A percentile compares a stretch with the other conserved stretches of the same genome.
Evolutionary conservation across 176 grass and related monocot species (phyloP).

Genomic region (Lolium perenne): DNA sequence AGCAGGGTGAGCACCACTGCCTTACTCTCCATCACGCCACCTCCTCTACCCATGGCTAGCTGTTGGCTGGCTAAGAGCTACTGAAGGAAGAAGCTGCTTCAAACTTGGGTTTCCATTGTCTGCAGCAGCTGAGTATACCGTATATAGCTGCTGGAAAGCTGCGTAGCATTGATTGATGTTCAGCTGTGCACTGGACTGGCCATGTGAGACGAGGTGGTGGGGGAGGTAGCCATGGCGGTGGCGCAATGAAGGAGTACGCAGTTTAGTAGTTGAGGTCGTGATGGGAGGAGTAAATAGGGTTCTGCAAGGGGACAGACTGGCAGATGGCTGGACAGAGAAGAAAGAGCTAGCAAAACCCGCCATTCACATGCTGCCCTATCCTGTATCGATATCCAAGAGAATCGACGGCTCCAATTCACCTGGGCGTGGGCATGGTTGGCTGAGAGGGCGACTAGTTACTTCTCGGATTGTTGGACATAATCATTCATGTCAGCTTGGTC

Average conservation of each 20-base stretch:
- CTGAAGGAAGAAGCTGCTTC: neutral
- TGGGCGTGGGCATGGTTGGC: no score
- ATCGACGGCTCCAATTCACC: no score
- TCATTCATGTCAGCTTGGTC: neutral
- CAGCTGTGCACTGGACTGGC: constrained; percentile 37
- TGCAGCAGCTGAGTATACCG: neutral
- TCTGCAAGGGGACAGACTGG: constrained; percentile 1
- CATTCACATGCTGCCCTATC: neutral
- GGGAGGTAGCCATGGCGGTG: constrained; percentile 39
- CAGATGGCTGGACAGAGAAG: neutral
- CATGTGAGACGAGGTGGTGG: constrained; percentile 45
- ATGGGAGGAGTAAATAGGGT: constrained; percentile 43
- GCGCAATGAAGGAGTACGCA: constrained; percentile 40
- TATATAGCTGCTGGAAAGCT: constrained; percentile 45
- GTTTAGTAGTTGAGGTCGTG: constrained; percentile 30
- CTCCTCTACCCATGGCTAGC: constrained; percentile 18
- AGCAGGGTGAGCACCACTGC: constrained; percentile 47
- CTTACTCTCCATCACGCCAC: constrained; percentile 35
- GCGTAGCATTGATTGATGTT: constrained; percentile 34
- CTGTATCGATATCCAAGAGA: no score
- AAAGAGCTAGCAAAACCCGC: neutral
- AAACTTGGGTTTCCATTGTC: neutral
- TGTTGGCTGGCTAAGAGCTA: neutral
- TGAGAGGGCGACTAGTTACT: no score
- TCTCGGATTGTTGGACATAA: neutral